Percentiles rank a stretch among this genome's conserved stretches.
These are phyloP conservation scores for Acer yangbiense DNA, from an alignment of 345 rosid species.

Conservation along the genomic window DNA sequence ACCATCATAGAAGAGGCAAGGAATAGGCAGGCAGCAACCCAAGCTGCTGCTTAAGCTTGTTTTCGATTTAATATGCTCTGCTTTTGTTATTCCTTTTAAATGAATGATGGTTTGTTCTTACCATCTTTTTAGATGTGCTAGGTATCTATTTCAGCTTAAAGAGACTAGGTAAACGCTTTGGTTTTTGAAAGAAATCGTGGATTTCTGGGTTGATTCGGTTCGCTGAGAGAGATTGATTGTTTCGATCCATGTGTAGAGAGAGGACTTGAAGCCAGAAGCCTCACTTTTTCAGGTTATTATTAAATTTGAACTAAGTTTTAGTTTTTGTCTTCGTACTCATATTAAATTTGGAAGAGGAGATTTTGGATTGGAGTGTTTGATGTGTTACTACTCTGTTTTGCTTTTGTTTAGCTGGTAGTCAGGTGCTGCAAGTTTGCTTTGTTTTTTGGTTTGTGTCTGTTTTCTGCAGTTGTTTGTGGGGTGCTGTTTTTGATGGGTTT, in stretches of 20 bases:
- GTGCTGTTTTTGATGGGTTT: too few relatives aligned
- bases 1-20: conserved; percentile 84
- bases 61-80: background rate
- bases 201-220: conserved; percentile 32
- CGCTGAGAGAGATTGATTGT: conserved; percentile 21
- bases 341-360: too few relatives aligned
- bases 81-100: background rate
- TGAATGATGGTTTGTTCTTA: background rate
- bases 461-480: too few relatives aligned
- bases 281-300: conserved; percentile 8
- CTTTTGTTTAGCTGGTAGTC: too few relatives aligned
- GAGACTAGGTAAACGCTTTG: conserved; percentile 30
- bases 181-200: conserved; percentile 19
- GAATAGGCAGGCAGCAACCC: conserved; percentile 72
- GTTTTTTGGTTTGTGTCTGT: too few relatives aligned
- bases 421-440: too few relatives aligned
- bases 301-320: conserved; percentile 5
- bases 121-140: background rate
- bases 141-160: conserved; percentile 22
- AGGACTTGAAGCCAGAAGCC: background rate
- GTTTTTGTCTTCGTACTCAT: conserved; percentile 17
- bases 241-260: conserved; percentile 4
- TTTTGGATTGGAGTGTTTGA: too few relatives aligned
- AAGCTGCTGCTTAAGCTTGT: conserved; percentile 39
- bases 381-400: too few relatives aligned